Conservation (phyloP, 345 rosid genomes). For the Eucalyptus cladocalyx region DNA sequence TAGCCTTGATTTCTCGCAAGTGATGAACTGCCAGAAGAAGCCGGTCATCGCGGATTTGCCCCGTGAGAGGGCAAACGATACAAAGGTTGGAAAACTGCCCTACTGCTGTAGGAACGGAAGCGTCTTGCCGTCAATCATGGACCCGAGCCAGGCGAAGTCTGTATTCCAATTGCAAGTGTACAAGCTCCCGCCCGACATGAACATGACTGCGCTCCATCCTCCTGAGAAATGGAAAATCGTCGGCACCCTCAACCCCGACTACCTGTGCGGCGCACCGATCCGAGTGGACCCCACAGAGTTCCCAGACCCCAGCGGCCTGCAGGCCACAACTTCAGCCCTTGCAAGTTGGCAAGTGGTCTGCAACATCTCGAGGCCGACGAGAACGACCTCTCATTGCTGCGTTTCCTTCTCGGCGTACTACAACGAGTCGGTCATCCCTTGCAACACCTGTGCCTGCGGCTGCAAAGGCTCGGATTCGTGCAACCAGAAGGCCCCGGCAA, state of each 20-base stretch:
- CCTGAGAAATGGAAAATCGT: constrained; percentile 66
- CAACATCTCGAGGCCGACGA: constrained; percentile 62
- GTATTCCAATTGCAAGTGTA: constrained; percentile 69
- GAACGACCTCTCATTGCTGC: constrained; percentile 48
- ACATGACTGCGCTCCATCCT: constrained; percentile 54
- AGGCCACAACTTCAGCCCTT: constrained; percentile 24
- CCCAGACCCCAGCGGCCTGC: constrained; percentile 61
- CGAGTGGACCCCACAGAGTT: constrained; percentile 59
- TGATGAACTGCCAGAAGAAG: constrained; percentile 60
- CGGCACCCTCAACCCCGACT: constrained; percentile 58
- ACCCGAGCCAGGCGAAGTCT: constrained; percentile 34
- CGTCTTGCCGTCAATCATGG: constrained; percentile 58
- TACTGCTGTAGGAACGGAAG: constrained; percentile 74
- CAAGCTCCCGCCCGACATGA: constrained; percentile 65
- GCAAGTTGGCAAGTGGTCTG: constrained; percentile 82
- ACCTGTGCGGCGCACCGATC: constrained; percentile 63
- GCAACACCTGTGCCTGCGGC: constrained; percentile 91
- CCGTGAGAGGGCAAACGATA: constrained; percentile 29
- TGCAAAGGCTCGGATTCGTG: constrained; percentile 35
- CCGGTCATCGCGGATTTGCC: constrained; percentile 77
- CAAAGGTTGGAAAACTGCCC: constrained; percentile 48
- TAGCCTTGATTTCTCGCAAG: constrained; percentile 54
- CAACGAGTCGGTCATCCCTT: constrained; percentile 68
- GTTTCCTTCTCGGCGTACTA: constrained; percentile 90
- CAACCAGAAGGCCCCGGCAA: constrained; percentile 27